phyloP scores from a whole-genome alignment of 257 asterid genomes.

The Apocynum venetum region DNA sequence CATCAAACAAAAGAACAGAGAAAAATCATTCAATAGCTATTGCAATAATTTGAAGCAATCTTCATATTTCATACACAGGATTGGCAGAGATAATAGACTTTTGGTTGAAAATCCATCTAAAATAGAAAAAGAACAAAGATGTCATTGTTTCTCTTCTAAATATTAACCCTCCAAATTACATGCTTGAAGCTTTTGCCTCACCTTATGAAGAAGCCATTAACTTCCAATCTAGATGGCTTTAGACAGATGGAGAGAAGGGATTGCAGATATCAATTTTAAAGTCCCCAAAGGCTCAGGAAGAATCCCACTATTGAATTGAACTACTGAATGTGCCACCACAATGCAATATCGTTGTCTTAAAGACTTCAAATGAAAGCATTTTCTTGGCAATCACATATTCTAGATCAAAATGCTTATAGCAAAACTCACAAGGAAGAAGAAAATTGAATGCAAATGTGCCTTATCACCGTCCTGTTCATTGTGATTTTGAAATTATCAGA shows the following conservation, averaged over 20 bases:
- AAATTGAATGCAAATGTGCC: constrained; percentile 35
- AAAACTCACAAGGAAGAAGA: neutral
- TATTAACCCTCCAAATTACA: neutral
- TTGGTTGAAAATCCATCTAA: neutral
- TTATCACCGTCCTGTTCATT: constrained; percentile 25
- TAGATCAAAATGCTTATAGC: neutral
- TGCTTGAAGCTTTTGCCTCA: neutral
- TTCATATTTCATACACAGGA: neutral
- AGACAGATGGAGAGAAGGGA: neutral
- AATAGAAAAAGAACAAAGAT: neutral
- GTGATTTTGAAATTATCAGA: constrained; percentile 23
- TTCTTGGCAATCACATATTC: neutral
- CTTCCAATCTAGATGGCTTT: neutral
- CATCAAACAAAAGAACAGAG: too few relatives aligned
- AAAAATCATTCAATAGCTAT: too few relatives aligned
- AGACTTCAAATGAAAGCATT: neutral
- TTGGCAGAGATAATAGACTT: neutral
- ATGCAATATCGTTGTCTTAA: too few relatives aligned
- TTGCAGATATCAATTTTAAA: neutral
- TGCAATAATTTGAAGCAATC: too few relatives aligned
- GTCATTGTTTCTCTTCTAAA: neutral
- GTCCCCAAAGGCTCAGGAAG: neutral
- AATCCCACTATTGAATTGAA: too few relatives aligned
- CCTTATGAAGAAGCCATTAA: neutral
- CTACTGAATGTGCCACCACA: too few relatives aligned